phyloP scores from a whole-genome alignment of 208 protist genomes.

The Jaenimonas drosophilae region DNA sequence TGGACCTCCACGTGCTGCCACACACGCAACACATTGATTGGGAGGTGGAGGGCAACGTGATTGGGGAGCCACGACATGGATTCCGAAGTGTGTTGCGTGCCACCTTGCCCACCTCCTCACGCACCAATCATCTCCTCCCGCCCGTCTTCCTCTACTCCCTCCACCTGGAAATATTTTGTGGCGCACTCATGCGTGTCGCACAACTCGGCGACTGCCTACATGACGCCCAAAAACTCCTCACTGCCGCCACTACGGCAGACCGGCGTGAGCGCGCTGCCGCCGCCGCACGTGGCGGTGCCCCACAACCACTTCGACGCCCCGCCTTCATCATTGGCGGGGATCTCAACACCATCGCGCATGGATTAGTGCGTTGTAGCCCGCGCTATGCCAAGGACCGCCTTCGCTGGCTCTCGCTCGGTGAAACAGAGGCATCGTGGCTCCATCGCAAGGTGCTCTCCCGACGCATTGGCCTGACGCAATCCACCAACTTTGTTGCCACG shows the following conservation, averaged over 20 bases:
- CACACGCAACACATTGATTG: constrained; percentile 43
- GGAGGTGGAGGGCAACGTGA: constrained; percentile 20
- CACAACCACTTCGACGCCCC: constrained; percentile 4
- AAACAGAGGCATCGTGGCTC: constrained; percentile 70
- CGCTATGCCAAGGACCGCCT: constrained; percentile 39
- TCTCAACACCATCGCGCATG: constrained; percentile 73
- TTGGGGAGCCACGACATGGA: constrained; percentile 43
- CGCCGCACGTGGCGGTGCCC: constrained; percentile 1
- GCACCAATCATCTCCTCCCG: constrained; percentile 15
- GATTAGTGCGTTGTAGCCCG: constrained; percentile 44
- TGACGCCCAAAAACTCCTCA: constrained; percentile 26
- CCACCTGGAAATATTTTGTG: constrained; percentile 78
- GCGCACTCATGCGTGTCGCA: constrained; percentile 40
- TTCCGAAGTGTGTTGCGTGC: constrained; percentile 47
- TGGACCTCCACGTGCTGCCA: constrained; percentile 23
- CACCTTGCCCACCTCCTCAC: constrained; percentile 18
- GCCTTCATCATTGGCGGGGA: constrained; percentile 70
- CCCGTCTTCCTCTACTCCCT: constrained; percentile 69
- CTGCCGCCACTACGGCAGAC: constrained; percentile 4
- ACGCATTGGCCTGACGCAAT: constrained; percentile 11
- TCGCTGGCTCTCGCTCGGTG: constrained; percentile 40
- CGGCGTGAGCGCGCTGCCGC: neutral
- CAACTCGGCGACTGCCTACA: constrained; percentile 52
- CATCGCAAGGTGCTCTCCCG: constrained; percentile 63
- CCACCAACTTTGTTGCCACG: neutral